Base-by-base conservation (phyloP, 768 basidiomycete species). In the Lactarius evosmus region DNA sequence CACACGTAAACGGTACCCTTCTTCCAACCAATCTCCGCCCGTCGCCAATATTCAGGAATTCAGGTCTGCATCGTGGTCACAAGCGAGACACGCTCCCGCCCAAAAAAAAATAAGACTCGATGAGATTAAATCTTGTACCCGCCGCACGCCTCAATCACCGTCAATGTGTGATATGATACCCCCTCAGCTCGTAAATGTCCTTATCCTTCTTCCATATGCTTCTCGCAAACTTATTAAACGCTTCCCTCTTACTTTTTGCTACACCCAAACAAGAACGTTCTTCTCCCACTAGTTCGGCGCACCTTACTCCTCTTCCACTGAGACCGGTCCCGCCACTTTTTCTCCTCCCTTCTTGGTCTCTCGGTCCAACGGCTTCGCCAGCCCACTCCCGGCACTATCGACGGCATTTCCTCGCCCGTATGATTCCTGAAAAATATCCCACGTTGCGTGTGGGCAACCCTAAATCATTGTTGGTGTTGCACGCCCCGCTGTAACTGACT, bases 1-100 rank as follows among this genome's bases (percentile, higher is more conserved):
- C 49, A 65, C 64, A 65, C 64, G 64, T 65, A 65, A 65, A 56
- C 38, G 30, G 38, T 30, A 33, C 64, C 64, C 60, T 65, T 44
- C 64, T 65, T 65, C 49, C 1, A 41, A 44, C 38, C 64, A 65
- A 65, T 65, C 64, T 65, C 64, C 64, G 64, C 40, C 34, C 11
- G n/a, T 36, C 63, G 58, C 58, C 63, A 41, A 60, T 56, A 8
- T 22, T 27, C 46, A 29, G 64, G 64, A 50, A 8, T 22, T 27
- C 46, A 29, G 64, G 64, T 36, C 11, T 46, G 59, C 64, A 65
- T 61, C 64, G 64, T 65, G 64, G 54, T 36, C 33, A 12, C 57
- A 55, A 40, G 46, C 55, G 64, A 51, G 38, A 61, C 53, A 19
- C 59, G 44, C 54, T 50, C 54, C 62, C 51, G 56, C 56, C 27